Conservation (phyloP, 371 early-diverging fungal species). For the Mucor mucedo region DNA sequence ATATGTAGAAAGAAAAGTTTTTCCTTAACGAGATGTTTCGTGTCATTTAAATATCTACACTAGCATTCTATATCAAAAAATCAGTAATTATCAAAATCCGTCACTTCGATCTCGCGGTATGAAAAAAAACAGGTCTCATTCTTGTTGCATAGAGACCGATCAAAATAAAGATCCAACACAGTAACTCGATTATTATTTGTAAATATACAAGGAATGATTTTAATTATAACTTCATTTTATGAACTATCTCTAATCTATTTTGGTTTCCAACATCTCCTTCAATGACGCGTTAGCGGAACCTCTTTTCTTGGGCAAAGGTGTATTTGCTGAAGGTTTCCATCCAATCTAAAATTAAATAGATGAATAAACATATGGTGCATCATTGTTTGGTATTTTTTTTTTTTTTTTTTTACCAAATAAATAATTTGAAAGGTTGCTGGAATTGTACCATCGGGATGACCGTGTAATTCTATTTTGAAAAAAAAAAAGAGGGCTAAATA, state of each 20-base stretch:
- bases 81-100: conserved; percentile 2
- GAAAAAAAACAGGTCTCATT: not conserved
- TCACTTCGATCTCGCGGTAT: not conserved
- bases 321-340: conserved; percentile 82
- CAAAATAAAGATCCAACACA: not conserved
- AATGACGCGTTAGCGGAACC: conserved; percentile 76
- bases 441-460: conserved; percentile 86
- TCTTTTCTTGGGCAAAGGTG: conserved; percentile 74
- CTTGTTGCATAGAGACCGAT: not conserved
- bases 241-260: conserved; percentile 2
- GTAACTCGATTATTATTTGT: not conserved
- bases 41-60: not conserved
- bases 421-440: conserved; percentile 95
- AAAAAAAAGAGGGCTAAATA: not conserved
- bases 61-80: not conserved
- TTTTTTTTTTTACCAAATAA: conserved; percentile 63
- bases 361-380: not conserved
- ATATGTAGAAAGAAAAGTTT: not conserved
- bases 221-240: conserved; percentile 20
- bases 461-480: conserved; percentile 77
- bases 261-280: conserved; percentile 58
- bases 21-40: not conserved
- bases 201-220: conserved; percentile 17
- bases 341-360: conserved; percentile 65
- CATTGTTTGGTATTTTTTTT: conserved; percentile 2